Evolutionary conservation across 768 basidiomycete species (phyloP).

Genomic region (Psilocybe subaeruginosa): DNA sequence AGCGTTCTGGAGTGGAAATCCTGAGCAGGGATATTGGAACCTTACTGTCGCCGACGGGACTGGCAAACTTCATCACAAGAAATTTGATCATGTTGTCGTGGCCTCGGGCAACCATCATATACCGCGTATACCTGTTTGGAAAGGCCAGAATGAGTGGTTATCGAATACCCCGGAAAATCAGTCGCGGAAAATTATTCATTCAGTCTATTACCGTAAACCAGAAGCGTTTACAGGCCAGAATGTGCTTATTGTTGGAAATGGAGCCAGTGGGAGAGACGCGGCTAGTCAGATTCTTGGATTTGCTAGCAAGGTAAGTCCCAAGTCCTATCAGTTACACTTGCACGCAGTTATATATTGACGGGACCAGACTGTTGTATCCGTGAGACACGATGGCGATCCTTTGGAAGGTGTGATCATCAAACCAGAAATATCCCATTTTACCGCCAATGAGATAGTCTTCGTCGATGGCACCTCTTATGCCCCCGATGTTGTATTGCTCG

Average conservation of each 20-base stretch:
- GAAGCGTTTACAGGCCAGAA: slow-evolving; percentile 41
- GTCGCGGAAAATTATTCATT: slow-evolving; percentile 49
- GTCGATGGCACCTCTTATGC: slow-evolving; percentile 44
- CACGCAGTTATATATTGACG: not conserved
- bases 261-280: slow-evolving; percentile 53
- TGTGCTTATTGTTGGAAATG: slow-evolving; percentile 48
- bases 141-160: slow-evolving; percentile 54
- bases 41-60: slow-evolving; percentile 33
- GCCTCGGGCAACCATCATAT: slow-evolving; percentile 60
- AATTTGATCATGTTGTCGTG: slow-evolving; percentile 57
- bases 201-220: slow-evolving; percentile 55
- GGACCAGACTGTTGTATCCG: slow-evolving; percentile 31
- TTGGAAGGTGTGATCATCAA: slow-evolving; percentile 33
- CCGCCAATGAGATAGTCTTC: slow-evolving; percentile 45
- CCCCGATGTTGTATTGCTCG: slow-evolving; percentile 53
- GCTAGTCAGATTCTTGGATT: slow-evolving; percentile 42
- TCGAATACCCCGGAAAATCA: slow-evolving; percentile 19
- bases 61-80: slow-evolving; percentile 23
- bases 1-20: slow-evolving; percentile 46
- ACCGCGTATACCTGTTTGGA: slow-evolving; percentile 47
- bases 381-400: slow-evolving; percentile 29
- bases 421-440: slow-evolving; percentile 54
- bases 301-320: slow-evolving; percentile 42
- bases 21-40: slow-evolving; percentile 45
- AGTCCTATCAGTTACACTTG: not conserved